Base-by-base conservation (phyloP, 768 basidiomycete genomes). In the Tulasnella sp. region DNA sequence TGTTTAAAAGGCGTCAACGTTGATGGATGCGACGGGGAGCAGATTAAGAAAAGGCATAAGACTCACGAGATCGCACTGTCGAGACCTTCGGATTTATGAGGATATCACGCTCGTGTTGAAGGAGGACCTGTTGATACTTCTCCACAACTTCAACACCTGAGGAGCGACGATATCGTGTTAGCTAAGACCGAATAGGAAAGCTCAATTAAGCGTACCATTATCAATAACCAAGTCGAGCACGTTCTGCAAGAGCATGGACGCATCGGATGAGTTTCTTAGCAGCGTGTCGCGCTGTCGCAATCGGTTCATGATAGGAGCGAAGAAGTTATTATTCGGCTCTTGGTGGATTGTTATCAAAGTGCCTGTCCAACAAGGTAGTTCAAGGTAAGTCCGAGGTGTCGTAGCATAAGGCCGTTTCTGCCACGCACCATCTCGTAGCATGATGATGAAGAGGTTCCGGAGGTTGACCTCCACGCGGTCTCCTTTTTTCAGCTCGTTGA, bases 381-480 rank as follows among this genome's bases (percentile, higher is more conserved):
- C n/a, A n/a, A n/a, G n/a, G n/a, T n/a, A n/a, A n/a, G n/a, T n/a
- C n/a, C n/a, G n/a, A n/a, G n/a, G n/a, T n/a, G n/a, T n/a, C n/a
- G n/a, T n/a, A n/a, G n/a, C n/a, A n/a, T n/a, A n/a, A n/a, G n/a
- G n/a, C n/a, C n/a, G n/a, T n/a, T n/a, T n/a, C n/a, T n/a, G n/a
- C n/a, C 8, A 45, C 70, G 52, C 66, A 77, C 84, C 84, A 66
- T 84, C 79, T 59, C 80, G 74, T 62, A 80, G 74, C 4, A 87
- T 73, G 70, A 85, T 85, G 59, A 87, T 77, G 65, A 75, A 84
- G 71, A 87, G 75, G 2, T 85, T 81, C 30, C 78, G 71, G 42
- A 83, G 73, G 58, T 77, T 75, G 22, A 86, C 80, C 41, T 77
- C 71, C 10, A 84, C 76, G 56, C 82, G 75, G 22, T 82, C 78